Conservation (phyloP, 2,329 filamentous ascomycete genomes). For the Didymosphaeria variabile region DNA sequence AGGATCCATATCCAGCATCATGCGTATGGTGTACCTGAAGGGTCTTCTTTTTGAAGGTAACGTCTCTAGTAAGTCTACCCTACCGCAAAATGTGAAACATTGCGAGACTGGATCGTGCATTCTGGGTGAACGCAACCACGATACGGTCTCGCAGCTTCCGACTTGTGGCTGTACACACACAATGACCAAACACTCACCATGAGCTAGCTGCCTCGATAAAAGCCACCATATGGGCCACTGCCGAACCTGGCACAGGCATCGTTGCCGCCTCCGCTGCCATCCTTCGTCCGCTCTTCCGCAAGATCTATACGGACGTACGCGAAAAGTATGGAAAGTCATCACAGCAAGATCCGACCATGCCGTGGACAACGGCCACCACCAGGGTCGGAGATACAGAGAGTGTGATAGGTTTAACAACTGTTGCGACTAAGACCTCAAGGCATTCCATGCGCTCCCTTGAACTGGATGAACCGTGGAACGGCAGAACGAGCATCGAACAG, state of each 20-base stretch:
- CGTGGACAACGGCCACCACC: constrained; percentile 1
- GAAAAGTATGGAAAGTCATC: constrained; percentile 26
- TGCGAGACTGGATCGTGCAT: not conserved
- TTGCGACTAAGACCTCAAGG: constrained; percentile 17
- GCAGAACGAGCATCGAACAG: constrained; percentile 25
- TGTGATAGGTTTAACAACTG: constrained; percentile 30
- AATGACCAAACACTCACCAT: constrained; percentile 18
- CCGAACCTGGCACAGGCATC: constrained; percentile 61
- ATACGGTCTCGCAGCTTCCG: not conserved
- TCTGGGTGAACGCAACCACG: not conserved
- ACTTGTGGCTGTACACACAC: not conserved
- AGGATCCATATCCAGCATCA: constrained; percentile 42
- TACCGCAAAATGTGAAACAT: not conserved
- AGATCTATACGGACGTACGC: constrained; percentile 32
- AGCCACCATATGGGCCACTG: constrained; percentile 57
- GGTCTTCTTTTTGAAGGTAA: constrained; percentile 29
- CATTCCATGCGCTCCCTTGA: constrained; percentile 19
- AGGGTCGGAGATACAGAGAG: constrained; percentile 19
- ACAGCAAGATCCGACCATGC: constrained; percentile 10
- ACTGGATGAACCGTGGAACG: constrained; percentile 32
- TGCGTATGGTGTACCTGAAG: constrained; percentile 44
- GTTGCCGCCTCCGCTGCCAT: constrained; percentile 59
- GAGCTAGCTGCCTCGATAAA: constrained; percentile 44
- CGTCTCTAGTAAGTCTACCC: constrained; percentile 19
- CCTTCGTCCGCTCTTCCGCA: constrained; percentile 55